phyloP scores from a whole-genome alignment of 208 protist species.

The Acanthamoeba culbertsoni region DNA sequence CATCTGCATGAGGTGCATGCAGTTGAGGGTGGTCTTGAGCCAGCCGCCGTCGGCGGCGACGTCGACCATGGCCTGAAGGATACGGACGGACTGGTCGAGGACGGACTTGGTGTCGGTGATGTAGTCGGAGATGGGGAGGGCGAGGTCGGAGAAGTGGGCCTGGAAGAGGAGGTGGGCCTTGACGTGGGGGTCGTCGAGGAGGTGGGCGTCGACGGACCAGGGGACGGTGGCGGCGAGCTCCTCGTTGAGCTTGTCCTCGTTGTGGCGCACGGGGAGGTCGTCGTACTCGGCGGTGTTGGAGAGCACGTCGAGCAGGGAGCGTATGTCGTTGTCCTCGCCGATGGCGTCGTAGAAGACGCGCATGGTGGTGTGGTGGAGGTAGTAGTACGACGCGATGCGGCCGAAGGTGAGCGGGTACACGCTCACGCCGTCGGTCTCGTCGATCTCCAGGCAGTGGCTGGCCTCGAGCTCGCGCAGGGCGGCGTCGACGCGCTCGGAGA shows the following conservation, averaged over 20 bases:
- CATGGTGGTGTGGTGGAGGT: slow-evolving; percentile 95
- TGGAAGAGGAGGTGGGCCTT: slow-evolving; percentile 98
- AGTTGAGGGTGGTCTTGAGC: slow-evolving; percentile 87
- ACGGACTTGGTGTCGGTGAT: slow-evolving; percentile 96
- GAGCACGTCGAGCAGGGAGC: slow-evolving; percentile 84
- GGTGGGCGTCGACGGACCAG: slow-evolving; percentile 81
- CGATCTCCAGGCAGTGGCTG: slow-evolving; percentile 62
- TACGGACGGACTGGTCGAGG: slow-evolving; percentile 96
- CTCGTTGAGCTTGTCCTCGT: slow-evolving; percentile 97
- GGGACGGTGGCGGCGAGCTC: slow-evolving; percentile 79
- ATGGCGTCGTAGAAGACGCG: slow-evolving; percentile 90
- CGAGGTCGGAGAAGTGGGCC: slow-evolving; percentile 90
- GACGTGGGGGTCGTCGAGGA: slow-evolving; percentile 91
- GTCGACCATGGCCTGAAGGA: slow-evolving; percentile 92
- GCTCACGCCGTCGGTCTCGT: slow-evolving; percentile 40
- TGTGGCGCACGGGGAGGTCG: slow-evolving; percentile 94
- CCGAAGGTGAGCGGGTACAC: slow-evolving; percentile 88
- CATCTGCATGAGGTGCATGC: slow-evolving; percentile 94
- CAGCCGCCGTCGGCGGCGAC: slow-evolving; percentile 93
- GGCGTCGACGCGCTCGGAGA: slow-evolving; percentile 73
- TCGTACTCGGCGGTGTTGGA: slow-evolving; percentile 95
- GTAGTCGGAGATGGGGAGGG: slow-evolving; percentile 97
- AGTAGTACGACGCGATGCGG: slow-evolving; percentile 98
- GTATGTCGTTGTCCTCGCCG: slow-evolving; percentile 60
- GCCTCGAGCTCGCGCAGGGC: slow-evolving; percentile 45